Conservation (phyloP, 768 basidiomycete genomes). For the Coprinellus micaceus region DNA sequence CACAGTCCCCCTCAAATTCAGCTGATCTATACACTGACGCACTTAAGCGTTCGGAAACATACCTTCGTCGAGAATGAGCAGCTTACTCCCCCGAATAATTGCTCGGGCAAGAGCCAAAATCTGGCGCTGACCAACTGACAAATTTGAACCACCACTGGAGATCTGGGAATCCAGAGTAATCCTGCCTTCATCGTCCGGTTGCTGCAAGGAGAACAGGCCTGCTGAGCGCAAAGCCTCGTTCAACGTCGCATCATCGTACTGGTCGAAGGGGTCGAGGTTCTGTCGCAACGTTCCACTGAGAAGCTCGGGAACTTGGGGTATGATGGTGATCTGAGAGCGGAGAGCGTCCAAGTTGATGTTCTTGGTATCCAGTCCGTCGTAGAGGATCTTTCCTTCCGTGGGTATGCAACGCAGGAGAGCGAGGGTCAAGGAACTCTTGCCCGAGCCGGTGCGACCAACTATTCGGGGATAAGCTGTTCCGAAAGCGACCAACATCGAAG, state of each 20-base stretch:
- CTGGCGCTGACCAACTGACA: slow-evolving; percentile 72
- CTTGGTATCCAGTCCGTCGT: slow-evolving; percentile 46
- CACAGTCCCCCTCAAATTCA: background rate
- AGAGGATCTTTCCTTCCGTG: slow-evolving; percentile 49
- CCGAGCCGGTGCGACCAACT: slow-evolving; percentile 43
- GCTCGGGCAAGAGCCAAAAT: slow-evolving; percentile 60
- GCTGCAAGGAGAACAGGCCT: slow-evolving; percentile 32
- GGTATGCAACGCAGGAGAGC: slow-evolving; percentile 52
- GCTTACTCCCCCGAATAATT: slow-evolving; percentile 47
- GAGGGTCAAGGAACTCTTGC: slow-evolving; percentile 41
- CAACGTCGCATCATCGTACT: slow-evolving; percentile 44
- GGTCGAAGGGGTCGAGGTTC: slow-evolving; percentile 59
- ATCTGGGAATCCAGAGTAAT: slow-evolving; percentile 42
- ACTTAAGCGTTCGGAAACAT: slow-evolving; percentile 16
- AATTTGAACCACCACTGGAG: slow-evolving; percentile 56
- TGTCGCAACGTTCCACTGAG: slow-evolving; percentile 43
- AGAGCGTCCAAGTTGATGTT: slow-evolving; percentile 52
- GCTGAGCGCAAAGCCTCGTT: slow-evolving; percentile 36
- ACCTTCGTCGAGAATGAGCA: slow-evolving; percentile 61
- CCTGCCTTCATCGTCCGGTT: slow-evolving; percentile 44
- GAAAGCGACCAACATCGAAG: background rate
- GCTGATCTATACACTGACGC: background rate
- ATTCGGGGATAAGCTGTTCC: background rate
- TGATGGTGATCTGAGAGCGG: slow-evolving; percentile 55
- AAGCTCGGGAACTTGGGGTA: slow-evolving; percentile 40